phyloP scores from a whole-genome alignment of 805 yeast species.

The Nadsonia fulvescens region DNA sequence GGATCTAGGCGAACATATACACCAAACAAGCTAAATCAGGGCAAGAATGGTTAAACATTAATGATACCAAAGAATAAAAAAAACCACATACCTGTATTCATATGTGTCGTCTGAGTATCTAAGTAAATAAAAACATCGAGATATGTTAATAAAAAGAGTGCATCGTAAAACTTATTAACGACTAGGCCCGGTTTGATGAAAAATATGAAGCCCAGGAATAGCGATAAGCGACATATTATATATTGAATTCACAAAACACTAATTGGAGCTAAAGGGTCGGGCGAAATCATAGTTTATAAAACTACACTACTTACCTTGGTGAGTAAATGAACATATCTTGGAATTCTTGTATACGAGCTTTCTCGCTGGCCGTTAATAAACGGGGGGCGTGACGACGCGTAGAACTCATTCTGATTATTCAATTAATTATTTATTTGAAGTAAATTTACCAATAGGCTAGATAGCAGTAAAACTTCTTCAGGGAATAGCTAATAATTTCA shows the following conservation, averaged over 20 bases:
- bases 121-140: background rate
- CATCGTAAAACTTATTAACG: no score
- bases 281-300: no score
- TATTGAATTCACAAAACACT: no score
- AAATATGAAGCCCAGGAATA: background rate
- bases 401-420: no score
- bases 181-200: background rate
- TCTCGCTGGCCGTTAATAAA: slow-evolving; percentile 63
- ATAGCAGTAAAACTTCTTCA: no score
- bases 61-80: background rate
- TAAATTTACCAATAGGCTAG: no score
- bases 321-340: slow-evolving; percentile 91
- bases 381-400: no score
- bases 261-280: no score
- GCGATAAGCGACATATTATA: no score
- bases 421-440: no score
- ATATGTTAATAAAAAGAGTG: slow-evolving; percentile 4
- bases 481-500: no score
- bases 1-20: no score
- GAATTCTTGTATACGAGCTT: slow-evolving; percentile 75
- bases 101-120: slow-evolving; percentile 80
- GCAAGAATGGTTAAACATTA: background rate
- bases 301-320: slow-evolving; percentile 29
- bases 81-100: slow-evolving; percentile 45
- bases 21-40: background rate